Conservation (phyloP, 306 rosid species). For the Hylodesmum podocarpum region DNA sequence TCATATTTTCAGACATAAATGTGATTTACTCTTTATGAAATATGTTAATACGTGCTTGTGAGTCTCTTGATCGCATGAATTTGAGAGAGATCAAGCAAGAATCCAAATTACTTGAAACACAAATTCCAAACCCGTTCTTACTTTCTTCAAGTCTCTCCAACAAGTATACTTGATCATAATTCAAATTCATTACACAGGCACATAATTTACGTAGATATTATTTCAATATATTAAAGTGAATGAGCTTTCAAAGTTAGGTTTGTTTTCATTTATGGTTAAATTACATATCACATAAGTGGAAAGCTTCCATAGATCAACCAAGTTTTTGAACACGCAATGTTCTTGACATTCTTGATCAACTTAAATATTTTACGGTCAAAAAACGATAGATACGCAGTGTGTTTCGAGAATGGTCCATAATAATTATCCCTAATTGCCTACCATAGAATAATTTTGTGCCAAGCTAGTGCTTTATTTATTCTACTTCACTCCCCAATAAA, state of each 20-base stretch:
- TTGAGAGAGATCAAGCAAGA: no score
- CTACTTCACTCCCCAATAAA: not conserved
- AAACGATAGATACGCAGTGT: constrained; percentile 23
- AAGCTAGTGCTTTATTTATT: not conserved
- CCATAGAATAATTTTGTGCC: not conserved
- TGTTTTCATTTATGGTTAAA: not conserved
- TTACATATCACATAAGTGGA: not conserved
- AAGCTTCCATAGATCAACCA: not conserved
- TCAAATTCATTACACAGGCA: not conserved
- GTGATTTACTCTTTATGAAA: no score
- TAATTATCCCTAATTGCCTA: not conserved
- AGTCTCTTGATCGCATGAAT: no score
- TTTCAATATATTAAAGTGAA: not conserved
- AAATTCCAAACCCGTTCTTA: no score
- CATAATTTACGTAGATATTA: not conserved
- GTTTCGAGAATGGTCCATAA: constrained; percentile 1
- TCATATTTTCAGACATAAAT: no score
- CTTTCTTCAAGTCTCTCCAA: no score
- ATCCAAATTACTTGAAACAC: no score
- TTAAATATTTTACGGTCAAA: not conserved
- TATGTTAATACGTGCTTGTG: no score
- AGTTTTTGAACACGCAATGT: constrained; percentile 33
- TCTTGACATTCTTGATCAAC: constrained; percentile 5
- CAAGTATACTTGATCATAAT: no score
- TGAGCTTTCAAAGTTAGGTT: not conserved